Evolutionary conservation across 192 early-diverging fungal species (phyloP).

Genomic region (Entomortierella chlamydospora): DNA sequence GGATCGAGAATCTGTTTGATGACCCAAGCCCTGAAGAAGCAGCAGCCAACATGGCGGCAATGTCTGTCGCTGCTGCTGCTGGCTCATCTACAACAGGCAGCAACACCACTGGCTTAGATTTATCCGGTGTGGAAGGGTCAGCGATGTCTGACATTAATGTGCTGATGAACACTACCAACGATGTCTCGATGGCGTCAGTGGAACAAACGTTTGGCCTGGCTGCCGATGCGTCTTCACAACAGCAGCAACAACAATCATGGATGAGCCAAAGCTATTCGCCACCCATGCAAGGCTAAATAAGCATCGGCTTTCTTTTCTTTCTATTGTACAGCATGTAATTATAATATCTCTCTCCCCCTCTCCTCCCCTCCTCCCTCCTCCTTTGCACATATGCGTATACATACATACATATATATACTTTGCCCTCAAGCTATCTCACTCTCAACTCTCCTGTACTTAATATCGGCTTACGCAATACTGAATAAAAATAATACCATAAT

Average conservation of each 20-base stretch:
- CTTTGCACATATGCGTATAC: no score
- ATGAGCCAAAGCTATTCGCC: conserved; percentile 6
- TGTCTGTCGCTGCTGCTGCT: conserved; percentile 50
- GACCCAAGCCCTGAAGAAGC: conserved; percentile 43
- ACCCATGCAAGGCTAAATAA: conserved; percentile 26
- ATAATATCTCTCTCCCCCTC: not conserved
- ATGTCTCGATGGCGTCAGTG: conserved; percentile 1
- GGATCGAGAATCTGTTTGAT: conserved; percentile 53
- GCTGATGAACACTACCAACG: conserved; percentile 2
- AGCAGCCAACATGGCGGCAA: conserved; percentile 35
- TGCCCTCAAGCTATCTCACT: no score
- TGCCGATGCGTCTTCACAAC: not conserved
- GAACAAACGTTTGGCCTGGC: not conserved
- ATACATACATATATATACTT: no score
- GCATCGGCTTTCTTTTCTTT: not conserved
- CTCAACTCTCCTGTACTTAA: no score
- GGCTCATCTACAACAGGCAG: not conserved
- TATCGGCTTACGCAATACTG: no score
- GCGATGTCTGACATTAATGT: not conserved
- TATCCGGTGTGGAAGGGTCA: not conserved
- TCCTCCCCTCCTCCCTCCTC: not conserved
- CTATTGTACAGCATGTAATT: not conserved
- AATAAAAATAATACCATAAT: no score
- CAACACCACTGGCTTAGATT: not conserved
- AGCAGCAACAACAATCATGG: conserved; percentile 23